Evolutionary conservation across 2,329 filamentous ascomycete genomes (phyloP).

Genomic region (Sarocladium kiliense): DNA sequence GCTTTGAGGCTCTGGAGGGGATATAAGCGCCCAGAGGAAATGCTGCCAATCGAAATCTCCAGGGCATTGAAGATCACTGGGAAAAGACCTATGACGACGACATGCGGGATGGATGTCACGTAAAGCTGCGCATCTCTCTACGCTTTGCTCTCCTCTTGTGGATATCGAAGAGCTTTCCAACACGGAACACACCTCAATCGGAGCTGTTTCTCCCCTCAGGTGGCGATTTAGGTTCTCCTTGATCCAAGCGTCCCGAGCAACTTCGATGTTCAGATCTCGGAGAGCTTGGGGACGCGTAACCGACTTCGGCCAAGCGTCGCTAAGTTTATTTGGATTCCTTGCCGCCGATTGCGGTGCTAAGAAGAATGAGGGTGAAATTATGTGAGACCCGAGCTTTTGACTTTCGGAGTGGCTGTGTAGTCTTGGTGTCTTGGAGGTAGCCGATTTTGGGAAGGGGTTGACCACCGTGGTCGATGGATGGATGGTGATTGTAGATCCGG

Average conservation of each 20-base stretch:
- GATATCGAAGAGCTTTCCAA: too few species aligned
- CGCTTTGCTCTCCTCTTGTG: too few species aligned
- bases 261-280: too few species aligned
- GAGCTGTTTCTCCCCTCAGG: too few species aligned
- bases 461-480: too few species aligned
- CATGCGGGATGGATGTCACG: too few species aligned
- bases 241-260: too few species aligned
- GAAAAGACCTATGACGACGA: background rate
- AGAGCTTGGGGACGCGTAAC: background rate
- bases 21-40: background rate
- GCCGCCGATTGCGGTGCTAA: background rate
- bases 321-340: background rate
- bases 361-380: background rate
- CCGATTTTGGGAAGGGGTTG: background rate
- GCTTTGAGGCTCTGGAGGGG: background rate
- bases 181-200: too few species aligned
- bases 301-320: background rate
- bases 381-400: background rate
- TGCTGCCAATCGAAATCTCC: background rate
- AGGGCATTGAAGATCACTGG: background rate
- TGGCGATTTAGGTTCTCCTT: too few species aligned
- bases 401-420: conserved; percentile 3
- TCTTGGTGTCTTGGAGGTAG: background rate
- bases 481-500: too few species aligned
- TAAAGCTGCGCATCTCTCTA: too few species aligned